Percentiles rank a stretch among this genome's conserved stretches.
These are phyloP conservation scores for Tremella mesenterica DNA, from an alignment of 768 basidiomycete species.

Conservation along the genomic window DNA sequence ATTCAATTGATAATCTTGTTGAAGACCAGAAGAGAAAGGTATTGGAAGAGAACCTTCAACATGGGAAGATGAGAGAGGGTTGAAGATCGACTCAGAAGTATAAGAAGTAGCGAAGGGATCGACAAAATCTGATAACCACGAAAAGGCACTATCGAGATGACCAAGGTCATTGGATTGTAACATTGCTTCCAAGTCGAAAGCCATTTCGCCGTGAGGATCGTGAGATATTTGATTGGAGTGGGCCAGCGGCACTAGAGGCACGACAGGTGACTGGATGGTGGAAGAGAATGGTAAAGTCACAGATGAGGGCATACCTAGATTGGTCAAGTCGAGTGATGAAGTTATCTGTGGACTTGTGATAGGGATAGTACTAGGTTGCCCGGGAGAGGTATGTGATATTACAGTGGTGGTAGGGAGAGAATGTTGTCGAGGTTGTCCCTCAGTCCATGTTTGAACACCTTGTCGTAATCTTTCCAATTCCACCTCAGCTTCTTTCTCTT, in stretches of 20 bases:
- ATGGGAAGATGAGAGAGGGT: too few species aligned
- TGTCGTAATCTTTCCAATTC: conserved; percentile 26
- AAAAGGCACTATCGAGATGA: conserved; percentile 23
- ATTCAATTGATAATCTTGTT: neutral
- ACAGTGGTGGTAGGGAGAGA: neutral
- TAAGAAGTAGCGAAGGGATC: conserved; percentile 1
- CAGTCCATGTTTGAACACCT: too few species aligned
- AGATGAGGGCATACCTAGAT: neutral
- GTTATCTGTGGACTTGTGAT: neutral
- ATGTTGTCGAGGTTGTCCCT: neutral
- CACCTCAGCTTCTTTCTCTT: conserved; percentile 38
- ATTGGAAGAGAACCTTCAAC: neutral
- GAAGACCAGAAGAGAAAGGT: neutral
- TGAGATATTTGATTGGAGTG: neutral
- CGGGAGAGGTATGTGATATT: neutral
- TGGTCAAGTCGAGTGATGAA: neutral
- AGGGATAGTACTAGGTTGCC: neutral
- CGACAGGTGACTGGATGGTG: neutral
- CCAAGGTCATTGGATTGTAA: conserved; percentile 13
- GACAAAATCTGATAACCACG: conserved; percentile 32
- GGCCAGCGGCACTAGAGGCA: too few species aligned
- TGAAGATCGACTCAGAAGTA: too few species aligned
- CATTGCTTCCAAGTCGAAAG: conserved; percentile 34
- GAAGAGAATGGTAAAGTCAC: neutral
- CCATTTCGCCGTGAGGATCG: conserved; percentile 13